Evolutionary conservation across 768 basidiomycete species (phyloP).

Genomic region (Auricularia auricula-judae): DNA sequence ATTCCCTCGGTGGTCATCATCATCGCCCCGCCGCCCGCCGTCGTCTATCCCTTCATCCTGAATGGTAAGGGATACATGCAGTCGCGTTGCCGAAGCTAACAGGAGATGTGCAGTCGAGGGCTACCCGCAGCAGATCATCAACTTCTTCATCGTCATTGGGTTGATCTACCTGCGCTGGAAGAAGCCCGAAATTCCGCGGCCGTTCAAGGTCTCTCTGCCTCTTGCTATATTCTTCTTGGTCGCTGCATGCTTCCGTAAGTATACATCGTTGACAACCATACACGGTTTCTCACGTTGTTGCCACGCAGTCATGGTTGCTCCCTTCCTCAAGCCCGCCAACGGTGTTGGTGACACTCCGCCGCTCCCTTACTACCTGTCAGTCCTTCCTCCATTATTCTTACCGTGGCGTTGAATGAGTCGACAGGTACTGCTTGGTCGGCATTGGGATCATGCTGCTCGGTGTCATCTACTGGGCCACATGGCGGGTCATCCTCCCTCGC

Average conservation of each 20-base stretch:
- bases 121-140: conserved; percentile 44
- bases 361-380: conserved; percentile 44
- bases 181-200: conserved; percentile 33
- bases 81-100: too few relatives aligned
- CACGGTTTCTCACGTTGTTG: not conserved
- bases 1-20: conserved; percentile 46
- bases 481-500: conserved; percentile 39
- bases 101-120: conserved; percentile 33
- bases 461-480: conserved; percentile 42
- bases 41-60: conserved; percentile 52
- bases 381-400: conserved; percentile 11
- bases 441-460: conserved; percentile 32
- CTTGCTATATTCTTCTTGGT: conserved; percentile 44
- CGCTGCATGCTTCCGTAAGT: conserved; percentile 39
- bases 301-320: conserved; percentile 38
- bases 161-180: conserved; percentile 46
- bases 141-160: conserved; percentile 44
- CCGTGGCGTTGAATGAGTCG: conserved; percentile 29
- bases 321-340: conserved; percentile 43
- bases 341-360: conserved; percentile 49
- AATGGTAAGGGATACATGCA: conserved; percentile 23
- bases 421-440: conserved; percentile 18
- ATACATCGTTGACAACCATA: not conserved
- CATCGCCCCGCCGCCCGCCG: conserved; percentile 37
- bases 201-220: conserved; percentile 54